These are phyloP conservation scores for Periconia sp. DNA, from an alignment of 2,329 filamentous ascomycete species.

Conservation along the genomic window DNA sequence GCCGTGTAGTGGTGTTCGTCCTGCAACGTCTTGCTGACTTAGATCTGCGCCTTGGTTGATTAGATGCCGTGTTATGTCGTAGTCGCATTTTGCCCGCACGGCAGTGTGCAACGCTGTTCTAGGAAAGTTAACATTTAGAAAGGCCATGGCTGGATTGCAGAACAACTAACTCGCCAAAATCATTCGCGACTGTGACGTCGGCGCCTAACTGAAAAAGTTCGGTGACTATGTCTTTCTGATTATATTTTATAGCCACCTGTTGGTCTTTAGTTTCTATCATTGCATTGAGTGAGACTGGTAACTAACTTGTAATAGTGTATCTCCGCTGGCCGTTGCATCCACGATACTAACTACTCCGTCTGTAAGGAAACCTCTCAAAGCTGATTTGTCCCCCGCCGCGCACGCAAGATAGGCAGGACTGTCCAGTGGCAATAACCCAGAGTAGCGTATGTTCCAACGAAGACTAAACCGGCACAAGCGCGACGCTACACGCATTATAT, in stretches of 20 bases:
- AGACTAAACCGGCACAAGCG: too few species aligned
- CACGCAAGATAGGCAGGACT: too few species aligned
- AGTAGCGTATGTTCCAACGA: too few species aligned
- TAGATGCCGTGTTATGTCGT: conserved; percentile 4
- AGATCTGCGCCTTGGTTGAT: conserved; percentile 10
- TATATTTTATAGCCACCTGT: conserved; percentile 7
- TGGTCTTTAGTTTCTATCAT: too few species aligned
- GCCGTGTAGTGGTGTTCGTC: conserved; percentile 12
- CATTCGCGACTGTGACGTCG: conserved; percentile 8
- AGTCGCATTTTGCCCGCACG: background rate
- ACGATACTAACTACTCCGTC: background rate
- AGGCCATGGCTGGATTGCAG: too few species aligned
- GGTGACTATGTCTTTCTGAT: conserved; percentile 1
- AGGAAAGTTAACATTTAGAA: background rate
- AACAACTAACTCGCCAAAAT: conserved; percentile 14
- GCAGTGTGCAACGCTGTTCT: conserved; percentile 13
- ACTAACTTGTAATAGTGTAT: conserved; percentile 16
- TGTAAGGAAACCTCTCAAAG: conserved; percentile 1
- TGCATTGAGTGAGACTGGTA: too few species aligned
- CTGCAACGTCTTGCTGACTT: conserved; percentile 1
- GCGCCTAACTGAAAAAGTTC: conserved; percentile 4
- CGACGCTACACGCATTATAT: too few species aligned
- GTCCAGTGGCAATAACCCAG: too few species aligned
- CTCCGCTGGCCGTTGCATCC: conserved; percentile 2
- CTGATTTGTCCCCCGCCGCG: conserved; percentile 2